These are phyloP conservation scores for Vanderwaltozyma verrucispora DNA, from an alignment of 805 yeast species.

Conservation along the genomic window DNA sequence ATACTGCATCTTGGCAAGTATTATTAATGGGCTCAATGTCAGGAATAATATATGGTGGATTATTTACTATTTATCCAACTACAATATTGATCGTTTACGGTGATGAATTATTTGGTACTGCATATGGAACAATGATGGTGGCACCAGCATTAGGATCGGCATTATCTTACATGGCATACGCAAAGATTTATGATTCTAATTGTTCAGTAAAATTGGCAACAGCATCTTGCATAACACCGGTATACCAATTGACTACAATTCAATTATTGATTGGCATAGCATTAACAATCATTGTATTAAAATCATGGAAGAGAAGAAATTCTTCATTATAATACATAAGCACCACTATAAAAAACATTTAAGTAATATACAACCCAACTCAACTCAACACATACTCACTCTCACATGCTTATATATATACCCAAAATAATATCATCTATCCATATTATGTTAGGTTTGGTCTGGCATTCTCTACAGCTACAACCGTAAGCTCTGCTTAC, in stretches of 20 bases:
- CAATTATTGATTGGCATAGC: slow-evolving; percentile 4
- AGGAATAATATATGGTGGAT: slow-evolving; percentile 72
- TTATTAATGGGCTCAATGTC: slow-evolving; percentile 35
- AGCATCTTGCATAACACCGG: slow-evolving; percentile 10
- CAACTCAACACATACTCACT: too few relatives aligned
- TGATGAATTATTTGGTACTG: slow-evolving; percentile 75
- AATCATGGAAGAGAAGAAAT: too few relatives aligned
- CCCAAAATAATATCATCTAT: too few relatives aligned
- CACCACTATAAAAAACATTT: too few relatives aligned
- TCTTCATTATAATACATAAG: too few relatives aligned
- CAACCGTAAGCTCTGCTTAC: too few relatives aligned
- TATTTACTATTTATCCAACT: slow-evolving; percentile 81
- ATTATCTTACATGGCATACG: slow-evolving; percentile 59
- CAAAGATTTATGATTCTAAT: slow-evolving; percentile 42
- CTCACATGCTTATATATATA: too few relatives aligned
- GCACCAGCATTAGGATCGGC: slow-evolving; percentile 83
- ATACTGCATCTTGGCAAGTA: slow-evolving; percentile 10
- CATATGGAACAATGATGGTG: slow-evolving; percentile 83
- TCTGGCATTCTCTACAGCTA: too few relatives aligned
- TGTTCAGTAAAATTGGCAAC: slow-evolving; percentile 9
- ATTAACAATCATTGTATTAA: background rate
- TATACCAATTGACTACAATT: slow-evolving; percentile 7
- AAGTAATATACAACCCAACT: too few relatives aligned
- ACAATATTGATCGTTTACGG: slow-evolving; percentile 82
- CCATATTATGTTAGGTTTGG: too few relatives aligned